A percentile compares a stretch with the other conserved stretches of the same genome.
Conservation (phyloP, 1,139 yeast species). For the Scheffersomyces quercinus region DNA sequence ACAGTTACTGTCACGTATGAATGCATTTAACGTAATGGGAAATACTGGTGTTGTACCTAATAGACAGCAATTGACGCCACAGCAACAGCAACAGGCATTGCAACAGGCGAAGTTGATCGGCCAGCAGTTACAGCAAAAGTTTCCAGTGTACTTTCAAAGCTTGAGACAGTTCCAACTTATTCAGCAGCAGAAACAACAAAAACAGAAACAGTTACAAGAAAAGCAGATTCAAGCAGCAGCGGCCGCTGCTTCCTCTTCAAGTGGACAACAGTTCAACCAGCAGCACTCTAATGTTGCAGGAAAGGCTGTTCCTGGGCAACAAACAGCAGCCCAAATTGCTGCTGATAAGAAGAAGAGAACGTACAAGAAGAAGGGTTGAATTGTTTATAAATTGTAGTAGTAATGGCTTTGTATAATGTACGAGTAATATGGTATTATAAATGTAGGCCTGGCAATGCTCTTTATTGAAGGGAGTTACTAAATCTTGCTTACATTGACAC, state of each 20-base stretch:
- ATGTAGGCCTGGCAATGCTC: no score
- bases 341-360: slow-evolving; percentile 12
- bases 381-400: no score
- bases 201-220: slow-evolving; percentile 15
- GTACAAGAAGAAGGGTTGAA: slow-evolving; percentile 11
- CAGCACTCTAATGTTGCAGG: slow-evolving; percentile 17
- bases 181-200: slow-evolving; percentile 38
- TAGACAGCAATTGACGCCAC: slow-evolving; percentile 43
- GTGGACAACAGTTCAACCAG: slow-evolving; percentile 10
- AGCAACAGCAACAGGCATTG: slow-evolving; percentile 48
- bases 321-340: slow-evolving; percentile 10
- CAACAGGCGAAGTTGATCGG: slow-evolving; percentile 47
- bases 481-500: no score
- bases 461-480: no score
- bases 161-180: slow-evolving; percentile 42
- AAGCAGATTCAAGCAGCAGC: slow-evolving; percentile 13
- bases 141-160: slow-evolving; percentile 47
- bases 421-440: no score
- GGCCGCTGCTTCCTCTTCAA: slow-evolving; percentile 10
- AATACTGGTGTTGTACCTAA: slow-evolving; percentile 48
- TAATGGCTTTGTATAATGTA: no score
- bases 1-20: slow-evolving; percentile 43
- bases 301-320: slow-evolving; percentile 10
- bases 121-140: slow-evolving; percentile 45
- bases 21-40: slow-evolving; percentile 47